Evolutionary conservation across 2,329 filamentous ascomycete species (phyloP), one percentile per base, ranked within the genome.

Genomic region (Trichoderma asperellum): DNA sequence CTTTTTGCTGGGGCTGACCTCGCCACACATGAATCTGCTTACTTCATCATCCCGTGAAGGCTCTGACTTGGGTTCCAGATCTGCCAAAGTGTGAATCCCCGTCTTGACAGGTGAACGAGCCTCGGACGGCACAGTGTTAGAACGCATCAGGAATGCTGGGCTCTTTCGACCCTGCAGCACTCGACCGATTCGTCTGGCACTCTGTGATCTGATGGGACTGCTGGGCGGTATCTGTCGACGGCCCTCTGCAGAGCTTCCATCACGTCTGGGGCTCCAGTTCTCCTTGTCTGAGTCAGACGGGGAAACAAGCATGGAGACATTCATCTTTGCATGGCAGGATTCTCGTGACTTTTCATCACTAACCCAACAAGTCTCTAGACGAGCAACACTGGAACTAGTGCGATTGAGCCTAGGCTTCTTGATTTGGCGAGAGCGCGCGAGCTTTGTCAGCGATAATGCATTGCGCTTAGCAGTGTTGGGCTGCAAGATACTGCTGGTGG

Each of bases 281-380:
- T 98, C 95, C 81, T 98, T 98, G 78, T 98, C 95, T 1, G 93
- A 97, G 75, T 97, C 94, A 60, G 78, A 72, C 7, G 79, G 77
- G 29, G 79, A 82, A 12, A 79, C 75, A 56, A 82, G 73, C 74
- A 79, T 79, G 5, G 78, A 79, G 18, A 81, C 75, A 70, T 83
- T 84, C 61, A 81, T 78, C 69, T 80, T 81, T 32, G 76, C 69
- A 12, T 67, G 59, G 35, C 71, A 72, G 37, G 73, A 73, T 70
- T 73, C 72, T 24, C 74, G 72, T 43, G 70, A 68, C 59, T 76
- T 79, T 32, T 74, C 75, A 27, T 80, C 76, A 40, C 72, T 72
- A 34, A 73, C 71, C 58, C 71, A 73, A 55, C 53, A 58, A 66
- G 72, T 84, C 76, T 92, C 89, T 66, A 92, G 77, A 60, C 88